These are phyloP conservation scores for Xylaria cubensis DNA, from an alignment of 495 filamentous ascomycete species.

Conservation along the genomic window DNA sequence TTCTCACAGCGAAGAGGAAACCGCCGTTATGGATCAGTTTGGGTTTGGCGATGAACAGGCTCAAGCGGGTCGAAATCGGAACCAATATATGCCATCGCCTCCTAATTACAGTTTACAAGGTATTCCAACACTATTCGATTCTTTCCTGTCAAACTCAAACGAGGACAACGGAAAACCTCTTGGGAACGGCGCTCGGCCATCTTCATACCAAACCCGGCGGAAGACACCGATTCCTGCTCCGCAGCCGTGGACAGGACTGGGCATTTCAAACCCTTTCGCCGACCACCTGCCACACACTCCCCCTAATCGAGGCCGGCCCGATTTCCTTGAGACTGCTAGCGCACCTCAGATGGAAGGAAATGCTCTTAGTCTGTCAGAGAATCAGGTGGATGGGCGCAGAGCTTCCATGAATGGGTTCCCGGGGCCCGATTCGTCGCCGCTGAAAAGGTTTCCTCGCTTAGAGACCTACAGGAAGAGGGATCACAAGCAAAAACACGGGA, in stretches of 20 bases:
- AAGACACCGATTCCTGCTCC: conserved; percentile 31
- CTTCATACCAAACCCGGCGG: not conserved
- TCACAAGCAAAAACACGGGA: not conserved
- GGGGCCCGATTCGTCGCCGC: not conserved
- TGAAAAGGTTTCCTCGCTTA: not conserved
- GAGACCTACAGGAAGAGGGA: not conserved
- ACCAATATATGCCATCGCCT: not conserved
- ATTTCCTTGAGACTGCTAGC: not conserved
- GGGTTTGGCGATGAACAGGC: not conserved
- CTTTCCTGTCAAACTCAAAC: not conserved
- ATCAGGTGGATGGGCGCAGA: not conserved
- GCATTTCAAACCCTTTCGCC: conserved; percentile 5
- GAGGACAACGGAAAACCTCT: not conserved
- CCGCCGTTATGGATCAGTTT: not conserved
- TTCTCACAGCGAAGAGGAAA: not conserved
- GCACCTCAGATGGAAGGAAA: not conserved
- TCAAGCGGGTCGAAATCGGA: not conserved
- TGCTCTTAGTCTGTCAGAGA: not conserved
- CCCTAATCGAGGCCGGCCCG: not conserved
- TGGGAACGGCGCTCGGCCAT: not conserved
- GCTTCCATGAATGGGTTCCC: not conserved
- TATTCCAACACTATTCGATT: not conserved
- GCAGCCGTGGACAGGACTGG: conserved; percentile 31
- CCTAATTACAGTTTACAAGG: not conserved
- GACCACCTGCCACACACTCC: not conserved